phyloP scores from a whole-genome alignment of 768 basidiomycete species.

The Hericium alpestre region DNA sequence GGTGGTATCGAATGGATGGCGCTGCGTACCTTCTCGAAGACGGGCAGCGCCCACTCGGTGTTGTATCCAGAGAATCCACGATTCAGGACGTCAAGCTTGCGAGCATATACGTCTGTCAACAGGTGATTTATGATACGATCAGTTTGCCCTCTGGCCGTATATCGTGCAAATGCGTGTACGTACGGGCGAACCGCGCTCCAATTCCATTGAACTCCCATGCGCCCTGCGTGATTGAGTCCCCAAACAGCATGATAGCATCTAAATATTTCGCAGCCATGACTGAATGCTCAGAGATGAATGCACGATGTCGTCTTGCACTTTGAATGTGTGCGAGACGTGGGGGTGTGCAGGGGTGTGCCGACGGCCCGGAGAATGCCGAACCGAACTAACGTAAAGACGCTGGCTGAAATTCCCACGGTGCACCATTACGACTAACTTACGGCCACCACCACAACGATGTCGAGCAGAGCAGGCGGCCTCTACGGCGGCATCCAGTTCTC shows the following conservation, averaged over 20 bases:
- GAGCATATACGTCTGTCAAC: constrained; percentile 48
- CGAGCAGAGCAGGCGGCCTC: constrained; percentile 71
- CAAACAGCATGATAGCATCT: constrained; percentile 65
- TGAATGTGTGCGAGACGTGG: too few species aligned
- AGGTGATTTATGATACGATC: neutral
- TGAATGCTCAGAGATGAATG: neutral
- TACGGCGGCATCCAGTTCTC: constrained; percentile 86
- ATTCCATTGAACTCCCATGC: constrained; percentile 54
- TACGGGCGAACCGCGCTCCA: constrained; percentile 57
- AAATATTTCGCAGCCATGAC: constrained; percentile 48
- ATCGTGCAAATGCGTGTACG: constrained; percentile 17
- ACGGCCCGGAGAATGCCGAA: too few species aligned
- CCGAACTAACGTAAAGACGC: too few species aligned
- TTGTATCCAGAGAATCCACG: constrained; percentile 81
- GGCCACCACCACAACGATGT: constrained; percentile 37
- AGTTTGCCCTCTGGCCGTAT: neutral
- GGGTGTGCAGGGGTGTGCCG: too few species aligned
- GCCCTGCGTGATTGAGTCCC: constrained; percentile 73
- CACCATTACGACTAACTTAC: constrained; percentile 1
- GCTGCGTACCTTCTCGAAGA: constrained; percentile 57
- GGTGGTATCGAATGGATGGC: neutral
- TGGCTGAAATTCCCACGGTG: neutral
- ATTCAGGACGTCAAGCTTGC: constrained; percentile 81
- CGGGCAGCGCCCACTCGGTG: constrained; percentile 74
- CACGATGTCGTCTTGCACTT: neutral